Percentiles rank a stretch among this genome's conserved stretches.
Evolutionary conservation across 2,329 filamentous ascomycete genomes (phyloP).

Genomic region (Fusarium globosum): DNA sequence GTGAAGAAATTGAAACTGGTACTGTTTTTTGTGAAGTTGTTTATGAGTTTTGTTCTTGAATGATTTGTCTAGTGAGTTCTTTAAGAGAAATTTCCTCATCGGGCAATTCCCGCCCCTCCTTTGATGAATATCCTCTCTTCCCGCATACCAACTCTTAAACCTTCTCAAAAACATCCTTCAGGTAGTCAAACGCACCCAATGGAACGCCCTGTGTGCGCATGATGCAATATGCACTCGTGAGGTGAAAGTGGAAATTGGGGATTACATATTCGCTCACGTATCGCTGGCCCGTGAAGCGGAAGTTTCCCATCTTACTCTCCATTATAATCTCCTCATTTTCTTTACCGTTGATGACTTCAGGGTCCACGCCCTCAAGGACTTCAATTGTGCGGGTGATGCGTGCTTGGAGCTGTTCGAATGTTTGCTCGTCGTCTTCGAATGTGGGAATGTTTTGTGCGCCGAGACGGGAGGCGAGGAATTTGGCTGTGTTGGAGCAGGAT

Average conservation of each 20-base stretch:
- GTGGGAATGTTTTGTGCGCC: constrained; percentile 28
- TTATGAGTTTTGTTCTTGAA: background rate
- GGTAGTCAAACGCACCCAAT: constrained; percentile 67
- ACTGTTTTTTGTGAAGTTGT: background rate
- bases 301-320: constrained; percentile 42
- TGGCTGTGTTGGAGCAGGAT: constrained; percentile 43
- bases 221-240: constrained; percentile 66
- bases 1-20: background rate
- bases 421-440: constrained; percentile 42
- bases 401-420: constrained; percentile 47
- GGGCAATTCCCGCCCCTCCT: constrained; percentile 42
- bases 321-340: constrained; percentile 41
- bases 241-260: constrained; percentile 72
- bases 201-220: constrained; percentile 66
- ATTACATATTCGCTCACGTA: constrained; percentile 60
- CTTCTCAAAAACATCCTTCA: constrained; percentile 49
- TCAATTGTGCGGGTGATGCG: constrained; percentile 43
- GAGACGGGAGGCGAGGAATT: constrained; percentile 35
- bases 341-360: constrained; percentile 37
- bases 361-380: constrained; percentile 47
- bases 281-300: constrained; percentile 46
- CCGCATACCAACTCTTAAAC: constrained; percentile 33
- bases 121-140: constrained; percentile 41
- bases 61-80: background rate
- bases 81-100: constrained; percentile 35